Evolutionary conservation across 768 basidiomycete genomes (phyloP).

Genomic region (Mrakia frigida): DNA sequence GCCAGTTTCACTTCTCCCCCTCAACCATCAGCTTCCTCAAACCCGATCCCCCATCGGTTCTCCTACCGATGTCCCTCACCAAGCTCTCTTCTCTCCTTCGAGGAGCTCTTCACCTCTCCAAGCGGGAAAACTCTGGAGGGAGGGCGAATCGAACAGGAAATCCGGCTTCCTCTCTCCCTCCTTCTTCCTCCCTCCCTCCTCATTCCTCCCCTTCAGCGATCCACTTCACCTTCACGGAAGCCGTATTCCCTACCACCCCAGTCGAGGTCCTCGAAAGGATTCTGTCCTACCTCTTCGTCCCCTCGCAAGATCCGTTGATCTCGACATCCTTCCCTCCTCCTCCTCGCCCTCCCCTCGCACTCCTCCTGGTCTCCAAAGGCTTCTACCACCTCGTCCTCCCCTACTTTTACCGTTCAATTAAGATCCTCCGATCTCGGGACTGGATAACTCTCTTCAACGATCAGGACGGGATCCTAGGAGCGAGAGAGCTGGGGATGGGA

Average conservation of each 20-base stretch:
- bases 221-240: too few species aligned
- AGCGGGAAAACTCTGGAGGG: too few species aligned
- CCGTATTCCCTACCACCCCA: neutral
- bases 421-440: neutral
- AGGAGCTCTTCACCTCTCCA: too few species aligned
- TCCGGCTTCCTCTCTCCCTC: too few species aligned
- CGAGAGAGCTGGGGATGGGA: neutral
- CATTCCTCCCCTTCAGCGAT: too few species aligned
- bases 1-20: too few species aligned
- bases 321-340: neutral
- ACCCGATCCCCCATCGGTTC: too few species aligned
- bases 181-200: too few species aligned
- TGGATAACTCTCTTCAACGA: neutral
- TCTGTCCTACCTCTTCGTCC: neutral
- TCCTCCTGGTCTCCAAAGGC: slow-evolving; percentile 6
- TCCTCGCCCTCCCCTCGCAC: neutral
- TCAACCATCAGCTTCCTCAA: too few species aligned
- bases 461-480: neutral
- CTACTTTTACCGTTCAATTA: neutral
- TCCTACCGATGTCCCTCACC: too few species aligned
- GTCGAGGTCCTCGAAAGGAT: neutral
- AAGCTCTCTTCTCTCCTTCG: too few species aligned
- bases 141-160: too few species aligned
- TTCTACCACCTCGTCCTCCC: slow-evolving; percentile 7
- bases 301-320: neutral